These are phyloP conservation scores for Epichloe typhina DNA, from an alignment of 2,329 filamentous ascomycete species.

Conservation along the genomic window DNA sequence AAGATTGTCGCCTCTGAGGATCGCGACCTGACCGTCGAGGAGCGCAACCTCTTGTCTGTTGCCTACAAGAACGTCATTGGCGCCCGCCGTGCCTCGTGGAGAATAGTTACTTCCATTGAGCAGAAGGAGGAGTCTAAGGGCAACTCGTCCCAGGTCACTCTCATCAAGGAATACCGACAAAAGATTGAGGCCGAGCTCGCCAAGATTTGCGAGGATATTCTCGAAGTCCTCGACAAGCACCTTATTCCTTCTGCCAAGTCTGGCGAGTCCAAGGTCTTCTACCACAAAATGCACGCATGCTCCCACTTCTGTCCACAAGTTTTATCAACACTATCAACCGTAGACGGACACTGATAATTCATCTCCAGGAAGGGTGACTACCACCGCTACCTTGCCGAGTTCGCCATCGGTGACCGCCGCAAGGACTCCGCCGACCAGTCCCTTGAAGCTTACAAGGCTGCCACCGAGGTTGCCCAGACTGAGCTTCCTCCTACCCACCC, in stretches of 20 bases:
- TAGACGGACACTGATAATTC: neutral
- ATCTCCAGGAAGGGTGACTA: conserved; percentile 87
- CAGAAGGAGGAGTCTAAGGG: conserved; percentile 99
- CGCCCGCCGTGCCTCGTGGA: conserved; percentile 91
- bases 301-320: neutral
- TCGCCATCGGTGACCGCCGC: conserved; percentile 86
- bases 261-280: conserved; percentile 98
- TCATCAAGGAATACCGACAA: conserved; percentile 97
- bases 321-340: neutral
- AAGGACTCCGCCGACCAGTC: conserved; percentile 90
- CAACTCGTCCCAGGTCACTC: conserved; percentile 75
- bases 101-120: conserved; percentile 96
- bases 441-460: conserved; percentile 91
- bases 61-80: conserved; percentile 99
- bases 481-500: conserved; percentile 96
- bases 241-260: conserved; percentile 88
- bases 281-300: conserved; percentile 81
- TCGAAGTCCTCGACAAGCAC: conserved; percentile 86
- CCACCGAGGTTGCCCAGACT: conserved; percentile 94
- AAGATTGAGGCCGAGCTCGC: conserved; percentile 96
- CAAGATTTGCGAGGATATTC: conserved; percentile 96
- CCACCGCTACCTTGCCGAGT: conserved; percentile 97
- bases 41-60: conserved; percentile 93
- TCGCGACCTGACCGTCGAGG: conserved; percentile 75
- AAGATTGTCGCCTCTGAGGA: conserved; percentile 90